Conservation (phyloP, 2,329 filamentous ascomycete genomes). For the Hypomyces perniciosus region DNA sequence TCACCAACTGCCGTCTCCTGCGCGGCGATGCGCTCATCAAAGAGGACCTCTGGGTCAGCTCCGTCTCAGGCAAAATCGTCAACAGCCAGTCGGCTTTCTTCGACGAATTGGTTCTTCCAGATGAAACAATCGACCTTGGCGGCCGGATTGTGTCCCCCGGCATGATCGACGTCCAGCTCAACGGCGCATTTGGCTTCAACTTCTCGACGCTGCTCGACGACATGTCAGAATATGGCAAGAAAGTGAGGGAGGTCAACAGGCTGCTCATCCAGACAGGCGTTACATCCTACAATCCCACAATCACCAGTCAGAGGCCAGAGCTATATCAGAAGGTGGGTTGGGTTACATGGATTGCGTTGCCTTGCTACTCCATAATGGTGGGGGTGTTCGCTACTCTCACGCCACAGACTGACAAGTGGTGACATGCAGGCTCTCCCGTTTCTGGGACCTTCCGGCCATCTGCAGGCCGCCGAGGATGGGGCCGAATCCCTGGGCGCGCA, state of each 20-base stretch:
- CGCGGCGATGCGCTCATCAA: constrained; percentile 61
- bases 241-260: constrained; percentile 64
- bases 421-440: constrained; percentile 58
- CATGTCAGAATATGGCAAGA: constrained; percentile 63
- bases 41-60: constrained; percentile 86
- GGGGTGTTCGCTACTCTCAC: not conserved
- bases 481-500: constrained; percentile 86
- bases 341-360: constrained; percentile 1
- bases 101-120: constrained; percentile 61
- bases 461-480: constrained; percentile 58
- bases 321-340: constrained; percentile 66
- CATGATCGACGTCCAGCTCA: constrained; percentile 86
- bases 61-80: constrained; percentile 73
- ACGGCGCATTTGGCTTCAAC: constrained; percentile 89
- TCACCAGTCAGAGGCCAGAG: constrained; percentile 74
- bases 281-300: constrained; percentile 79
- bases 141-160: constrained; percentile 81
- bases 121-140: constrained; percentile 69
- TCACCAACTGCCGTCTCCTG: constrained; percentile 80
- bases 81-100: constrained; percentile 63
- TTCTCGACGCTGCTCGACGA: constrained; percentile 73
- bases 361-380: not conserved
- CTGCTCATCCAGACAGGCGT: constrained; percentile 72
- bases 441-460: constrained; percentile 63
- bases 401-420: constrained; percentile 1